Percentiles rank a stretch among this genome's conserved stretches.
Conservation (phyloP, 148 eudicot species). For the Fagopyrum esculentum region DNA sequence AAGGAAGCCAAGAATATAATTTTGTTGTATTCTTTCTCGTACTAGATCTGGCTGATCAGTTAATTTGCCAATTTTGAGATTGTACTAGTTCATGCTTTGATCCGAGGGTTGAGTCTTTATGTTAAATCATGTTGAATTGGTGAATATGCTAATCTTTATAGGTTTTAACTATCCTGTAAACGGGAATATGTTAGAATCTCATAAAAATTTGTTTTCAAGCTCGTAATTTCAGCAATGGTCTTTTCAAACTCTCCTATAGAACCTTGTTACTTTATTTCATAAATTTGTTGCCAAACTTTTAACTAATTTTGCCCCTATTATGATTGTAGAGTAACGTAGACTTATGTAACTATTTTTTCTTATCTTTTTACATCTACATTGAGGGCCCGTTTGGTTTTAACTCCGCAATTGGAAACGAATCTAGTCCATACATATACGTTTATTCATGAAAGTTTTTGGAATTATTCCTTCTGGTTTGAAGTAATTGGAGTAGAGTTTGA, state of each 20-base stretch:
- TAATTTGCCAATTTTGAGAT: not conserved
- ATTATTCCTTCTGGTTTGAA: too few species aligned
- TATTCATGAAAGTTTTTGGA: too few species aligned
- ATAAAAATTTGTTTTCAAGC: not conserved
- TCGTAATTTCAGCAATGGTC: not conserved
- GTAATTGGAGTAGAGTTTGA: too few species aligned
- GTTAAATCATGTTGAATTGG: not conserved
- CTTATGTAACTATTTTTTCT: too few species aligned
- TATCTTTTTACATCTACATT: too few species aligned
- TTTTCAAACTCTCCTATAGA: not conserved
- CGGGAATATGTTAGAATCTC: not conserved
- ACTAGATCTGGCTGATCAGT: conserved; percentile 1
- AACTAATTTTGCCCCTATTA: too few species aligned
- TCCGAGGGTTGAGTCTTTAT: not conserved
- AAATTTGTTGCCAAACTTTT: too few species aligned
- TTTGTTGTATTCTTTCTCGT: not conserved
- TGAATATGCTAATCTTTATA: not conserved
- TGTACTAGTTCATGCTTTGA: not conserved
- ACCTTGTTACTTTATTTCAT: not conserved
- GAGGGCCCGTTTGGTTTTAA: too few species aligned
- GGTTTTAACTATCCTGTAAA: not conserved
- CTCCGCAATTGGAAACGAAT: too few species aligned
- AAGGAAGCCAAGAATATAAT: not conserved
- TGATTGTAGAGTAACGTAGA: too few species aligned
- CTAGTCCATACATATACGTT: too few species aligned